Evolutionary conservation across 768 basidiomycete genomes (phyloP), one percentile per base, ranked within the genome.

Genomic region (Pleurotus sapidus): DNA sequence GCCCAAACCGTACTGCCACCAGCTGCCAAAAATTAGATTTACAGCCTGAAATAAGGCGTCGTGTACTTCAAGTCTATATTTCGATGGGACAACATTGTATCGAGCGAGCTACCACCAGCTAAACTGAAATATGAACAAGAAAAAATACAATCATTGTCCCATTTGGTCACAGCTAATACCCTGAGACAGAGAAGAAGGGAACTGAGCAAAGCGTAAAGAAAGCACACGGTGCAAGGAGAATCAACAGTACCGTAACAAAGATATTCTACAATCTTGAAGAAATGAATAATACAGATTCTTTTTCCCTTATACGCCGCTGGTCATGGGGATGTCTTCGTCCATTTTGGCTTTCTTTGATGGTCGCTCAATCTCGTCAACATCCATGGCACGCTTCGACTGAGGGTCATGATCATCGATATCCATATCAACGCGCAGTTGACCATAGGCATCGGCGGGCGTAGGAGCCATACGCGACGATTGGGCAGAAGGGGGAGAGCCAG

Each of bases 271-370:
- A 60, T 68, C 61, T 60, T 59, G 54, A 58, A 60, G 30, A 34
- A 54, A 40, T 39, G 51, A 39, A 54, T 54, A 17, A 39, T 54
- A 62, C 62, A 69, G 63, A 65, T 64, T 65, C 62, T 63, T 58
- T 61, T 59, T 64, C 61, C 65, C 62, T 71, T 83, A 83, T 82
- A 86, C 82, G 70, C 73, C 72, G 67, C 74, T 71, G 62, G 70
- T 65, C 47, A 73, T 70, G 50, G 73, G 72, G 58, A 75, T 66
- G 64, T 77, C 76, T 61, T 54, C 51, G 51, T 84, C 84, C 75
- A 88, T 80, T 69, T 86, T 80, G 81, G 89, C 84, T 80, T 86
- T 88, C 83, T 90, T 90, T 60, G 76, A 72, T 56, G 80, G 80
- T 63, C 83, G 80, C 59, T 64, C 68, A 58, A 73, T 65, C 57